Base-by-base conservation (phyloP, 2,329 filamentous ascomycete species). In the Colletotrichum tofieldiae region DNA sequence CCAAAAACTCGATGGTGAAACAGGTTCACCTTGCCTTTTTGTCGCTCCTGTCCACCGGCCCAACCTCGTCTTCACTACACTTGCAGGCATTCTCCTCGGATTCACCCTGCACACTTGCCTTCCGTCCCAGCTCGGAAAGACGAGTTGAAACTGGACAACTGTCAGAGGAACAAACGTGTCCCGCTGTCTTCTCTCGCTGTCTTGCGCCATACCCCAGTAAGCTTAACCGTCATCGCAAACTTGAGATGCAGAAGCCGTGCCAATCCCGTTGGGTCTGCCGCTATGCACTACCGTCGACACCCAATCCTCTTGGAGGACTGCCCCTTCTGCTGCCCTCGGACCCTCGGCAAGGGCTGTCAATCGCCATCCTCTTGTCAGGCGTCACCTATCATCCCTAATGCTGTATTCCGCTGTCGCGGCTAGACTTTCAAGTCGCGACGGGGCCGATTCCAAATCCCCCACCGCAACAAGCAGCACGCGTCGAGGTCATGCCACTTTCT, bases 1-100 rank as follows among this genome's bases (percentile, higher is more conserved):
- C 71, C 71, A 66, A 73, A 70, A 58, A 26, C 6, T 14, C 32
- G 9, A 66, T 73, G 71, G 71, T 73, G 71, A 73, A 73, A 73
- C 71, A 73, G 56, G 39, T 66, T 73, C 67, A 73, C 71, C 71
- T 73, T 67, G 49, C 65, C 70, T 66, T 62, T 37, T 37, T 37
- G 35, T 37, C 35, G 11, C 35, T 37, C 35, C 35, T 37, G 35
- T 37, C 11, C 35, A 37, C 35, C 35, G 35, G 35, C 35, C 11
- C 35, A 37, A 37, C 35, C 35, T 37, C 35, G 8, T 37, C 35
- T 37, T 37, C 6, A 45, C 45, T 16, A 12, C 26, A 43, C n/a
- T 12, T 52, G 51, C 65, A 71, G 64, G 58, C 68, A 68, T 67
- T 14, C 29, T 59, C 65, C 51, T 63, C 65, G 52, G n/a, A 39